phyloP scores from a whole-genome alignment of 805 yeast genomes.

The Barnettozyma siamensis region DNA sequence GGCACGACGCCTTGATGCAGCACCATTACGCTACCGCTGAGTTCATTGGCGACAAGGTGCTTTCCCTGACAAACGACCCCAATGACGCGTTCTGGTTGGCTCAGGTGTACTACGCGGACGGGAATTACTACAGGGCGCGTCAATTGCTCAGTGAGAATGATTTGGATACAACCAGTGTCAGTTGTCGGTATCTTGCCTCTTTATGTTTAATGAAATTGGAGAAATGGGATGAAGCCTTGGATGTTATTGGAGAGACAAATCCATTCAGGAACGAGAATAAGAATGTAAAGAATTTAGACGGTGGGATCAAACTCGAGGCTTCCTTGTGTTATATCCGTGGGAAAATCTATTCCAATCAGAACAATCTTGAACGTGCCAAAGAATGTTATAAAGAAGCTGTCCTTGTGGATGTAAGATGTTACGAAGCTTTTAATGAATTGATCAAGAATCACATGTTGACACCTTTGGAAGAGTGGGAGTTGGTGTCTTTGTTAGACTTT shows the following conservation, averaged over 20 bases:
- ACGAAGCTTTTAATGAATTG: conserved; percentile 83
- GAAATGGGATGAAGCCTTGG: conserved; percentile 84
- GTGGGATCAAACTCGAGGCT: conserved; percentile 83
- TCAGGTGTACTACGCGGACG: conserved; percentile 74
- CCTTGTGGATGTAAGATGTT: conserved; percentile 82
- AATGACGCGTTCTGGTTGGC: conserved; percentile 97
- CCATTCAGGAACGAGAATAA: conserved; percentile 47
- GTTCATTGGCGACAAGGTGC: conserved; percentile 85
- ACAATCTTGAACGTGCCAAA: conserved; percentile 80
- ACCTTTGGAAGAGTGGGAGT: conserved; percentile 84
- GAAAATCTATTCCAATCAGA: conserved; percentile 71
- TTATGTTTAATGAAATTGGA: conserved; percentile 66
- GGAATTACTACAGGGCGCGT: conserved; percentile 74
- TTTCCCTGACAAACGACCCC: conserved; percentile 77
- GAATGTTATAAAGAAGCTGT: conserved; percentile 86
- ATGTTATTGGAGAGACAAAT: conserved; percentile 74
- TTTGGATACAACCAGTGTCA: conserved; percentile 49
- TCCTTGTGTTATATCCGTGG: conserved; percentile 86
- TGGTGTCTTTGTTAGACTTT: conserved; percentile 58
- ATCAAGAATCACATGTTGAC: conserved; percentile 66
- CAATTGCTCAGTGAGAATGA: conserved; percentile 56
- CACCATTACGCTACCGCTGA: conserved; percentile 89
- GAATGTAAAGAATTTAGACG: conserved; percentile 52
- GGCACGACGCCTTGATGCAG: conserved; percentile 89
- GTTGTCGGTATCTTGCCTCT: conserved; percentile 79